These are phyloP conservation scores for Teratosphaeria nubilosa DNA, from an alignment of 2,329 filamentous ascomycete species.

Conservation along the genomic window DNA sequence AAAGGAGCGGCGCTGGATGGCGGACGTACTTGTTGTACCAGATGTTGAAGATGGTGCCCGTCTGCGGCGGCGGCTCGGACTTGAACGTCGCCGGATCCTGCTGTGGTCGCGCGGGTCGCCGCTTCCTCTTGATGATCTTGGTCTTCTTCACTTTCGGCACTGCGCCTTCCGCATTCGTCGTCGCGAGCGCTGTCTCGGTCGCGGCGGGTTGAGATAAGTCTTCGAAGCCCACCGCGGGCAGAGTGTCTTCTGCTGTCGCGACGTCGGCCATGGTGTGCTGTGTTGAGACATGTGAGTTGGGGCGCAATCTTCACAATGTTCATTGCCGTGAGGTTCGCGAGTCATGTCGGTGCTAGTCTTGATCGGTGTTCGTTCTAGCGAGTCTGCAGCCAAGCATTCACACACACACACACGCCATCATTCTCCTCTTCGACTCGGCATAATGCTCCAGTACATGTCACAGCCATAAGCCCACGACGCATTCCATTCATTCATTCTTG, in stretches of 20 bases:
- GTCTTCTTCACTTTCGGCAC: slow-evolving; percentile 59
- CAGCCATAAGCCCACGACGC: too few relatives aligned
- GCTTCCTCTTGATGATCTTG: slow-evolving; percentile 86
- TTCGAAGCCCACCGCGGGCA: slow-evolving; percentile 9
- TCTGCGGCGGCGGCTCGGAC: slow-evolving; percentile 79
- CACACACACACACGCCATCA: background rate
- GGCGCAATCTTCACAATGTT: background rate
- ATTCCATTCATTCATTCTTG: too few relatives aligned
- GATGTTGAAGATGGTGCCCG: slow-evolving; percentile 92
- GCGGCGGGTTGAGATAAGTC: slow-evolving; percentile 13
- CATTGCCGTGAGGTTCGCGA: background rate
- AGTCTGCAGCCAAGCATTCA: background rate
- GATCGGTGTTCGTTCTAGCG: background rate
- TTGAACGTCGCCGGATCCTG: slow-evolving; percentile 77
- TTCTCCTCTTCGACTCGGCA: too few relatives aligned
- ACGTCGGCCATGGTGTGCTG: slow-evolving; percentile 10
- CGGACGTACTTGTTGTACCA: slow-evolving; percentile 52
- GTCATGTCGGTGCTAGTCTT: background rate
- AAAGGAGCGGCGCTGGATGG: background rate
- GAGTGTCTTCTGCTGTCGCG: slow-evolving; percentile 5
- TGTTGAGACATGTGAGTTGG: background rate
- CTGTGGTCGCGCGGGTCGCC: slow-evolving; percentile 79
- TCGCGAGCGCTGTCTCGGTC: slow-evolving; percentile 11
- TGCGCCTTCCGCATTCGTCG: slow-evolving; percentile 20
- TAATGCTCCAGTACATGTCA: too few relatives aligned